These are phyloP conservation scores for Rauvolfia tetraphylla DNA, from an alignment of 257 asterid genomes.

Conservation along the genomic window DNA sequence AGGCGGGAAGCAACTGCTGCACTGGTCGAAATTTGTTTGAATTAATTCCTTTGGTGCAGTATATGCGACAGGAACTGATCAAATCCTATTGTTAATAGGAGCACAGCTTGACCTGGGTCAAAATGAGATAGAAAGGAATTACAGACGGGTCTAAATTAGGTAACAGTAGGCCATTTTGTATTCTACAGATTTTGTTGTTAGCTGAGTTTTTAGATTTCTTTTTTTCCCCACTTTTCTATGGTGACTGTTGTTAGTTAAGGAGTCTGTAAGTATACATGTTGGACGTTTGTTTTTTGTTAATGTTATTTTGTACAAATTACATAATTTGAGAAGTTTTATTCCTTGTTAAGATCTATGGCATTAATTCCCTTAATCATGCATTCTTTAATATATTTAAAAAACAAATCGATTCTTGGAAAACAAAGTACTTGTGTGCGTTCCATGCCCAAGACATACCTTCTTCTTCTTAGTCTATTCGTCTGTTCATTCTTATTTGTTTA, in stretches of 20 bases:
- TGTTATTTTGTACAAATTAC: slow-evolving; percentile 8
- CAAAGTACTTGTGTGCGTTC: no score
- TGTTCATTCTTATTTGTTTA: no score
- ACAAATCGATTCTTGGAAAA: no score
- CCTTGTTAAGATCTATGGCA: background rate
- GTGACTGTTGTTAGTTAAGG: slow-evolving; percentile 7
- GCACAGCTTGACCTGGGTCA: background rate
- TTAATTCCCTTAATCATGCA: no score
- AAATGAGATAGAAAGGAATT: background rate
- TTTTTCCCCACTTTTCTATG: no score
- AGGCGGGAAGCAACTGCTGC: background rate
- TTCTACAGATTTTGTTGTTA: slow-evolving; percentile 1
- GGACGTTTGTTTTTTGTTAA: background rate
- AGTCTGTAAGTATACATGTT: slow-evolving; percentile 4
- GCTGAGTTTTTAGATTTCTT: background rate
- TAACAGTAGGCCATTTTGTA: background rate
- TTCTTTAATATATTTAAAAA: no score
- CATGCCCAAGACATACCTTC: no score
- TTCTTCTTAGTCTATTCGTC: no score
- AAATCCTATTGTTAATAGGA: slow-evolving; percentile 5
- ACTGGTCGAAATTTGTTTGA: background rate
- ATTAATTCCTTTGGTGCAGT: background rate
- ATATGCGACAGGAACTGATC: background rate
- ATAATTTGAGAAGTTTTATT: slow-evolving; percentile 1
- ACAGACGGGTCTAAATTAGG: slow-evolving; percentile 1